phyloP scores from a whole-genome alignment of 164 flowering plant species.

The Vitis vinifera region ASM3070453v1 NC_081815.1:7954001-7954500 shows the following conservation, averaged over 20 bases:
- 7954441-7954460: too few species aligned
- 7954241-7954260: constrained; percentile 96
- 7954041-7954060: too few species aligned
- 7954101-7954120: too few species aligned
- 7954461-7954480: not conserved
- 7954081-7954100: too few species aligned
- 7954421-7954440: too few species aligned
- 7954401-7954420: too few species aligned
- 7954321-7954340: not conserved
- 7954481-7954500: not conserved
- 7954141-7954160: not conserved
- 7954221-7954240: constrained; percentile 95
- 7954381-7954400: not conserved
- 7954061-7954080: too few species aligned
- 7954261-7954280: not conserved
- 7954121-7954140: too few species aligned
- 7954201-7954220: constrained; percentile 97
- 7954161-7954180: constrained; percentile 89
- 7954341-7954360: not conserved
- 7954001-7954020: too few species aligned
- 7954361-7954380: not conserved
- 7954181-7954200: constrained; percentile 94
- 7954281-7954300: not conserved
- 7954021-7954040: too few species aligned
- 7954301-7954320: not conserved